Base-by-base conservation (phyloP, 1,284 basidiomycete genomes). In the Cutaneotrichosporon dermatis region DNA sequence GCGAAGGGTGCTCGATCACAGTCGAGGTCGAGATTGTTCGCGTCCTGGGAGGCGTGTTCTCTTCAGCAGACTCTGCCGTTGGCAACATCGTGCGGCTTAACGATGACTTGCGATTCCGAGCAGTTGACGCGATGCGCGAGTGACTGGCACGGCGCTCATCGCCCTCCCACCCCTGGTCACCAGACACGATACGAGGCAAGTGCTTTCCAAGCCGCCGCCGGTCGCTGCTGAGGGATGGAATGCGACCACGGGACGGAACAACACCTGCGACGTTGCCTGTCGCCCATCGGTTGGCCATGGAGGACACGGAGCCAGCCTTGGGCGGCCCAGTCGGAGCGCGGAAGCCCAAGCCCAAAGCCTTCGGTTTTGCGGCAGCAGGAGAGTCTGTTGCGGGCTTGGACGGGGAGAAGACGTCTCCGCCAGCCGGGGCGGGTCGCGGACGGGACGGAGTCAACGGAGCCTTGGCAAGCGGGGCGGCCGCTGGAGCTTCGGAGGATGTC, bases 181-280 rank as follows among this genome's bases (percentile, higher is more conserved):
- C 77, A 5, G 75, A 77, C 6, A 76, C 78, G 13, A 79, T 77
- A 12, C 78, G 67, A 33, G 78, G 78, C 54, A 79, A 54, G 66
- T 79, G 78, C 49, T 74, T 66, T 25, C 78, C 78, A 4, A 79
- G 69, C 4, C 70, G 65, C 13, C 77, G 66, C 7, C 69, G 57
- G 58, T 79, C 77, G 7, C 66, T 55, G 37, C 59, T 48, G 44
- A 61, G 41, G 7, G 62, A 64, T 1, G 62, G 59, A 16, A 59
- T 51, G 9, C 62, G 62, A 3, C 25, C 25, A 25, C 57, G 55
- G 0, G 63, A 59, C 5, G 55, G 42, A 9, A 59, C 51, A 6
- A 40, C 55, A 34, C 13, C 25, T 25, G 25, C 33, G 3, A 33
- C 48, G 7, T 59, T 56, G 7, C 50, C 55, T 3, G 62, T 50